Conservation (phyloP, 2,329 filamentous ascomycete species). For the Trematosphaeria pertusa region DNA sequence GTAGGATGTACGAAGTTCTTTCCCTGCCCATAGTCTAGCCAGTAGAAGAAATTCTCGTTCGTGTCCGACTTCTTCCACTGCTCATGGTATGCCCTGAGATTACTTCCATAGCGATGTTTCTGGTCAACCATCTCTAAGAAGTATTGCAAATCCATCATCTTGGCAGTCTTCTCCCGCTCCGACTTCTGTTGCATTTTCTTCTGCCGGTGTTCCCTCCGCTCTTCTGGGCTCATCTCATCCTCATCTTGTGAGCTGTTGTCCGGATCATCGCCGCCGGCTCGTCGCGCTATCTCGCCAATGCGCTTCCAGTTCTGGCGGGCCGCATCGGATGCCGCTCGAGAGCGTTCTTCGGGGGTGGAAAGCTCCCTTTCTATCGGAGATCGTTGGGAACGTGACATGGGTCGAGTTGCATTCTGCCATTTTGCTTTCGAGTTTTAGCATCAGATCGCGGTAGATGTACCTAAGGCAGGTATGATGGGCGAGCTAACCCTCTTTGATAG, state of each 20-base stretch:
- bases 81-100: slow-evolving; percentile 80
- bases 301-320: slow-evolving; percentile 79
- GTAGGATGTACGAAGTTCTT: slow-evolving; percentile 71
- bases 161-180: slow-evolving; percentile 70
- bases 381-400: slow-evolving; percentile 49
- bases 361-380: slow-evolving; percentile 24
- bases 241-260: slow-evolving; percentile 58
- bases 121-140: slow-evolving; percentile 85
- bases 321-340: slow-evolving; percentile 41
- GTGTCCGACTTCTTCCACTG: slow-evolving; percentile 82
- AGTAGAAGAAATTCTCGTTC: slow-evolving; percentile 91
- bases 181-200: slow-evolving; percentile 59
- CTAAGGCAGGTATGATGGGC: no score
- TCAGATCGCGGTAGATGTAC: slow-evolving; percentile 11
- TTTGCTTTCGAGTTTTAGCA: slow-evolving; percentile 53
- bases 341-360: slow-evolving; percentile 31
- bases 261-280: slow-evolving; percentile 73
- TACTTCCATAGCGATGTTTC: slow-evolving; percentile 87
- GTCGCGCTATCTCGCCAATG: slow-evolving; percentile 71
- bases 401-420: slow-evolving; percentile 60
- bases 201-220: slow-evolving; percentile 40
- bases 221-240: slow-evolving; percentile 41
- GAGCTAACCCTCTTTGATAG: slow-evolving; percentile 57
- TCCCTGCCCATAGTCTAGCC: slow-evolving; percentile 85
- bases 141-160: slow-evolving; percentile 85